Base-by-base conservation (phyloP, 2,329 filamentous ascomycete genomes). In the Alternaria sp. region DNA sequence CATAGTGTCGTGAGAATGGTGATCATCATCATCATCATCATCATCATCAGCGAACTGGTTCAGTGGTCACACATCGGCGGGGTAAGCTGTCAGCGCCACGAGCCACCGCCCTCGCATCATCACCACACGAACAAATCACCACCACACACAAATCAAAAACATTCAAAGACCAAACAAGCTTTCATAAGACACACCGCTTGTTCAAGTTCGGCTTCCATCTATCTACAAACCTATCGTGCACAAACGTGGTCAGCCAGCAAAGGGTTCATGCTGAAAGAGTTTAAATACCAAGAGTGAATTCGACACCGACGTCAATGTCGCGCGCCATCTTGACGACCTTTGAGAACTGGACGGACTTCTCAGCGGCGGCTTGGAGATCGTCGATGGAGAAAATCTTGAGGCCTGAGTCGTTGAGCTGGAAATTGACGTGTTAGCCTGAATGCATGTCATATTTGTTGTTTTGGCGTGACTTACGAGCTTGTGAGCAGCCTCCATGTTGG, bases 381-480 rank as follows among this genome's bases (percentile, higher is more conserved):
- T 98, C 95, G 67, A 99, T 98, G 77, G 93, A 96, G 88, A 99
- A 99, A 84, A 99, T 99, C 91, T 99, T 99, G 79, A 99, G 89
- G 75, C 96, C 94, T 58, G 94, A 96, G 81, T 99, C 93, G 86
- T 96, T 97, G 85, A 99, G 93, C 85, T 88, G 13, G 13, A 19
- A 36, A 6, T 10, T 45, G 6, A 45, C 1, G 11, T 19, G 43
- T 44, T 44, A 44, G n/a, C n/a, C n/a, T n/a, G n/a, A n/a, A n/a
- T n/a, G n/a, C n/a, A n/a, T n/a, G n/a, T n/a, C n/a, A n/a, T n/a
- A n/a, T n/a, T n/a, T n/a, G n/a, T n/a, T n/a, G n/a, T n/a, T 25
- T 25, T 9, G 9, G 13, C 1, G 11, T 47, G 21, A 84, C 86
- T 73, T 83, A 88, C 86, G 79, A 91, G 81, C 80, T 96, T 89